Evolutionary conservation across 495 filamentous ascomycete species (phyloP).

Genomic region (Neurospora sp.): DNA sequence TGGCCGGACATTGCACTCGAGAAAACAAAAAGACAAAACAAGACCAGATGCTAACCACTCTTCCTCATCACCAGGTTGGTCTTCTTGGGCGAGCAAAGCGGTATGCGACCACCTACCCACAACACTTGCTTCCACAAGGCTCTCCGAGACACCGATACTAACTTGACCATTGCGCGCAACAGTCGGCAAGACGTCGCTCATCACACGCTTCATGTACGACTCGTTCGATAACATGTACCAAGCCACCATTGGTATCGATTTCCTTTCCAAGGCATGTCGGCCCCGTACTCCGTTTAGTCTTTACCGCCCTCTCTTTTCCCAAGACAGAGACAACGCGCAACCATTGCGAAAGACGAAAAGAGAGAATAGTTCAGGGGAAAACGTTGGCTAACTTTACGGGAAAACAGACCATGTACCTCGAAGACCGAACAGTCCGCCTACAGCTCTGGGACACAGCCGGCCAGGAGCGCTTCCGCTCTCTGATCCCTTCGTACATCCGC

Average conservation of each 20-base stretch:
- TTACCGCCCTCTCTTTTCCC: not conserved
- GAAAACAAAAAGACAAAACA: not conserved
- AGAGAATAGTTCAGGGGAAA: not conserved
- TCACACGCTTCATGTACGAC: constrained; percentile 99
- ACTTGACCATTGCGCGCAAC: constrained; percentile 8
- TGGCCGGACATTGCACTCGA: not conserved
- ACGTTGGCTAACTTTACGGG: not conserved
- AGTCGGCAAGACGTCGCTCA: constrained; percentile 98
- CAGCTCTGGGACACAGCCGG: constrained; percentile 98
- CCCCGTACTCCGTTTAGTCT: too few relatives aligned
- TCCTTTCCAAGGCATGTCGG: constrained; percentile 78
- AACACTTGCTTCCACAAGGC: constrained; percentile 2
- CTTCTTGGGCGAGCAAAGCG: constrained; percentile 95
- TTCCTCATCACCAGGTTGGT: constrained; percentile 54
- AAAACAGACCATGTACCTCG: constrained; percentile 91
- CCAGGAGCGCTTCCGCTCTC: constrained; percentile 89
- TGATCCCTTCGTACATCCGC: constrained; percentile 97
- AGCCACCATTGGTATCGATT: constrained; percentile 98
- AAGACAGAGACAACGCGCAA: not conserved
- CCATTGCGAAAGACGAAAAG: not conserved
- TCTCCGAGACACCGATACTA: constrained; percentile 3
- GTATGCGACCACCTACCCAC: constrained; percentile 41
- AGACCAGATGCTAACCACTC: constrained; percentile 7
- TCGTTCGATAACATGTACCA: constrained; percentile 99
- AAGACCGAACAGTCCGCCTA: constrained; percentile 93